These are phyloP conservation scores for Pouteria campechiana DNA, from an alignment of 179 eudicot genomes.

Conservation along the genomic window DNA sequence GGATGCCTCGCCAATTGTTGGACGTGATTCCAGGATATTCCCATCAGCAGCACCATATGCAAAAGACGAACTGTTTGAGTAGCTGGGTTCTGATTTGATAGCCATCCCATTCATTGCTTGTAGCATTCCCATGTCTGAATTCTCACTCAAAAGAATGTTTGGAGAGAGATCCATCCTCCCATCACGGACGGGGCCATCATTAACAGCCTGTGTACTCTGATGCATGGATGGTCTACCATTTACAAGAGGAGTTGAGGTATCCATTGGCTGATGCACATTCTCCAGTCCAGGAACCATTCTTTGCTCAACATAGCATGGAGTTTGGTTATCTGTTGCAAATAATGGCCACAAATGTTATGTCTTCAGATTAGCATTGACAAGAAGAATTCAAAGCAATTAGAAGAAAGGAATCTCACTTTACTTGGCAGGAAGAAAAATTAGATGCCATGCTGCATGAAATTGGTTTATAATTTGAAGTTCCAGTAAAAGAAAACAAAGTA, in stretches of 20 bases:
- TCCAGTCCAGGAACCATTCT: too few species aligned
- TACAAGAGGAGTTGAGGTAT: slow-evolving; percentile 31
- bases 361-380: too few species aligned
- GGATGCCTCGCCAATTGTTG: slow-evolving; percentile 41
- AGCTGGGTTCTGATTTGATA: slow-evolving; percentile 58
- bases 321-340: too few species aligned
- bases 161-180: slow-evolving; percentile 38
- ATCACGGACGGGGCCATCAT: slow-evolving; percentile 37
- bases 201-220: slow-evolving; percentile 27
- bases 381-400: too few species aligned
- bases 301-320: too few species aligned
- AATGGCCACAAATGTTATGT: too few species aligned
- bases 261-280: slow-evolving; percentile 32
- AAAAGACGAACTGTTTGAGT: slow-evolving; percentile 27
- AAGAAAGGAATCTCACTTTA: too few species aligned
- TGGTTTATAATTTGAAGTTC: too few species aligned
- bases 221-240: slow-evolving; percentile 52
- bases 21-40: slow-evolving; percentile 38
- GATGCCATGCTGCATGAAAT: too few species aligned
- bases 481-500: too few species aligned
- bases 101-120: slow-evolving; percentile 54
- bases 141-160: slow-evolving; percentile 48
- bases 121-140: slow-evolving; percentile 40
- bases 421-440: too few species aligned
- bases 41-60: slow-evolving; percentile 36